Base-by-base conservation (phyloP, 768 basidiomycete genomes). In the Lactarius pseudohatsudake region DNA sequence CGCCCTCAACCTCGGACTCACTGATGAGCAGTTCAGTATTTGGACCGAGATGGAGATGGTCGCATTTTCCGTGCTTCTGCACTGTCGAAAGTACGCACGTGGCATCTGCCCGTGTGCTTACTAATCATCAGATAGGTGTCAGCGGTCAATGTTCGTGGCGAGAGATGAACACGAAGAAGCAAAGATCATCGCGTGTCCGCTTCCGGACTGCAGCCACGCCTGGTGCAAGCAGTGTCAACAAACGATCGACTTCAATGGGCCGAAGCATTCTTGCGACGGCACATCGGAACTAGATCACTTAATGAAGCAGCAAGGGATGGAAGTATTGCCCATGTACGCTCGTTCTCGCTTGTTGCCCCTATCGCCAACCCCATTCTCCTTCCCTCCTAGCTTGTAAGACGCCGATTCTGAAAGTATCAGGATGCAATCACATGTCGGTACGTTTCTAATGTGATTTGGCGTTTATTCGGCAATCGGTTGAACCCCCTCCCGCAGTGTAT, bases 401-500 rank as follows among this genome's bases (percentile, higher is more conserved):
- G 11, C 81, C 84, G 4, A 81, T 84, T 22, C 80, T 77, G 63
- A 87, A 84, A 69, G 77, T 77, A 10, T 74, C 74, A 18, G 86
- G 86, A 2, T 87, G 86, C 61, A 81, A 85, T 65, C 85, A 87
- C 72, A 87, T 87, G 82, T 78, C 79, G 66, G 85, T 85, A 36
- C 76, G 84, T 70, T 61, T 59, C 32, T 38, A 60, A 22, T 32
- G 53, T 7, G 30, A 36, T 50, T 41, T 34, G 43, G 28, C 53
- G 30, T 47, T 22, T 26, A 9, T 28, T 54, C 10, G 28, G 5
- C n/a, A 20, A 28, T 40, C 40, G 11, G 9, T 22, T 53, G 36
- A 64, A 7, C 7, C 4, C 45, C 40, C 22, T 30, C 10, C n/a
- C 13, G 40, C 4, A 86, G 85, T 86, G 84, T 69, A 79, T 81